Percentiles rank a stretch among this genome's conserved stretches.
phyloP scores from a whole-genome alignment of 441 rosid genomes.

The Mallotus repandus region DNA sequence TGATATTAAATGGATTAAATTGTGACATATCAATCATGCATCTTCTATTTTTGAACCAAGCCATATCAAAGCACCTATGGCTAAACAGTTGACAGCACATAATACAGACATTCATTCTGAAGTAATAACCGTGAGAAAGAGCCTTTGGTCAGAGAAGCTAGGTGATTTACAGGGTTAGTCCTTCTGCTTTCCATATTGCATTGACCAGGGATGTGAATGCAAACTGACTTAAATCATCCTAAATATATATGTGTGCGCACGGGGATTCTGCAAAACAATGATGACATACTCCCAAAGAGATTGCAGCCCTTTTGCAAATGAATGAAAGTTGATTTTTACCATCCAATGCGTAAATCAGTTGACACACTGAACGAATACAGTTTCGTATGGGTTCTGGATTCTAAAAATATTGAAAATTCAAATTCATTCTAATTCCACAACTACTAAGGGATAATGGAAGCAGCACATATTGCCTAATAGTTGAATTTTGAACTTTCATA shows the following conservation, averaged over 20 bases:
- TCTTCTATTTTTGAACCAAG: constrained; percentile 3
- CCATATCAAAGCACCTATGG: constrained; percentile 1
- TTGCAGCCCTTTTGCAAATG: neutral
- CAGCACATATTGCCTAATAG: neutral
- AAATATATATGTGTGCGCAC: neutral
- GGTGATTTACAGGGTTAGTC: neutral
- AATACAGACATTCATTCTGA: neutral
- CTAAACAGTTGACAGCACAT: neutral
- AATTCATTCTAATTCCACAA: neutral
- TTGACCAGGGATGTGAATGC: neutral
- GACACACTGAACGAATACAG: no score
- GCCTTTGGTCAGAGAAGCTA: neutral
- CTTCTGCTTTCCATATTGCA: neutral
- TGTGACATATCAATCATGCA: neutral
- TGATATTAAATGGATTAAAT: neutral
- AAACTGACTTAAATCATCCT: neutral
- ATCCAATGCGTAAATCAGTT: no score
- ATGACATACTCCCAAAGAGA: neutral
- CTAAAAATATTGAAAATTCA: no score
- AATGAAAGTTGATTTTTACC: no score
- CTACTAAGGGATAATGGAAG: neutral
- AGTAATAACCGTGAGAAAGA: neutral
- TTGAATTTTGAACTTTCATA: neutral
- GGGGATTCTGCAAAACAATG: neutral
- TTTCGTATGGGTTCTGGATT: no score